A percentile compares a stretch with the other conserved stretches of the same genome.
Conservation (phyloP, 805 yeast genomes). For the Yarrowia porcina region DNA sequence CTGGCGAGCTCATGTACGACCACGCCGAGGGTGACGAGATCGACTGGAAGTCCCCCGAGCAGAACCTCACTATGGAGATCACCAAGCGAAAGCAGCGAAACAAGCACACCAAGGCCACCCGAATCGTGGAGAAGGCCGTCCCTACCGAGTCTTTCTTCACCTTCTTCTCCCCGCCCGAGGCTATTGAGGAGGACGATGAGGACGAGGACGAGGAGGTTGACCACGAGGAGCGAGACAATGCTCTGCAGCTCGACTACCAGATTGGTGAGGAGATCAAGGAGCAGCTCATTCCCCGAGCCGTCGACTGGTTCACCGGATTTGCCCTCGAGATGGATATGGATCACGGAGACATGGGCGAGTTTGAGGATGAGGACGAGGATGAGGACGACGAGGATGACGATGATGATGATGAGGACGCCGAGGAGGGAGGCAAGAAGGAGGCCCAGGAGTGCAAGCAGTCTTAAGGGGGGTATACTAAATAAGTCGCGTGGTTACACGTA, state of each 20-base stretch:
- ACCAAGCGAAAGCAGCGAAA: slow-evolving; percentile 97
- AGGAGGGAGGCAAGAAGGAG: slow-evolving; percentile 47
- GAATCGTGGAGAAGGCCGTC: slow-evolving; percentile 89
- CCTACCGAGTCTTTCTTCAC: slow-evolving; percentile 95
- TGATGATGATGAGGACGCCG: slow-evolving; percentile 61
- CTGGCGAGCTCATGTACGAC: slow-evolving; percentile 95
- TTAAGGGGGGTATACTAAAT: slow-evolving; percentile 28
- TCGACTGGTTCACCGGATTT: slow-evolving; percentile 98
- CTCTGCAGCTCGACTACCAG: slow-evolving; percentile 84
- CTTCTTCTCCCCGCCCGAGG: slow-evolving; percentile 90
- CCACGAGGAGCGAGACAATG: slow-evolving; percentile 58
- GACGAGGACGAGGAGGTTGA: slow-evolving; percentile 55
- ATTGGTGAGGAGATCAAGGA: slow-evolving; percentile 96
- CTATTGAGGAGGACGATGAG: slow-evolving; percentile 59
- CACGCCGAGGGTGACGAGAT: slow-evolving; percentile 90
- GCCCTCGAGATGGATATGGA: slow-evolving; percentile 80
- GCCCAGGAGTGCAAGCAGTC: slow-evolving; percentile 60
- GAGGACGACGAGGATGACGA: slow-evolving; percentile 59
- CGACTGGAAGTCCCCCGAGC: slow-evolving; percentile 76
- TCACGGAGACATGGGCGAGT: slow-evolving; percentile 56
- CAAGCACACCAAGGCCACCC: slow-evolving; percentile 90
- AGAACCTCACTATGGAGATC: slow-evolving; percentile 77
- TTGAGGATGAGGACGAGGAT: slow-evolving; percentile 57
- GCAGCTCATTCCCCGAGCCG: slow-evolving; percentile 90
- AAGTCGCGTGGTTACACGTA: neutral